Conservation (phyloP, 2,329 filamentous ascomycete species). For the Gremmenia infestans region DNA sequence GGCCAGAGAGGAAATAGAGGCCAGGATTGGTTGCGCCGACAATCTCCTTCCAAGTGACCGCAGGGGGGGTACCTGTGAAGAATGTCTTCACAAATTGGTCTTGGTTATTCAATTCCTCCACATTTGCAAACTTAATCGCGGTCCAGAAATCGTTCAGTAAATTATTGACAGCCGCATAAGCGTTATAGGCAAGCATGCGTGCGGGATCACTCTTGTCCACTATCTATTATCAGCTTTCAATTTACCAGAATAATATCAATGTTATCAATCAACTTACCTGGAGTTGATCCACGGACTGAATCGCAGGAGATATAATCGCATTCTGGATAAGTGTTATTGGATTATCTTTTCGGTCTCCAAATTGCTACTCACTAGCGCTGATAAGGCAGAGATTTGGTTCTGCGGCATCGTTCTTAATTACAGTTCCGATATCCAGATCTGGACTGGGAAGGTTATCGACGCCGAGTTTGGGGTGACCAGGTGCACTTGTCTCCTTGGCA, state of each 20-base stretch:
- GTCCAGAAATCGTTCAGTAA: neutral
- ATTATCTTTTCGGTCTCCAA: neutral
- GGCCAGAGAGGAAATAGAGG: neutral
- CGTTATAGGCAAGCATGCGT: neutral
- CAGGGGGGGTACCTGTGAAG: neutral
- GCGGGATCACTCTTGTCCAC: neutral
- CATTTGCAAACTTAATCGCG: neutral
- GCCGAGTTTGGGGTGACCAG: neutral
- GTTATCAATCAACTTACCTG: neutral
- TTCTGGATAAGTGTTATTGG: neutral
- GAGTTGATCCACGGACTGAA: neutral
- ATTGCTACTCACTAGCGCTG: neutral
- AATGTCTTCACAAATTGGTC: neutral
- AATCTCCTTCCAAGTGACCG: neutral
- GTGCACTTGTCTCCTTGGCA: neutral
- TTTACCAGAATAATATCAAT: neutral
- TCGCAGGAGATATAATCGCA: neutral
- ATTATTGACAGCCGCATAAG: neutral
- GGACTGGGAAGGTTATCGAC: neutral
- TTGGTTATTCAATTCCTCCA: neutral
- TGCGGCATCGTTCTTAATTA: neutral
- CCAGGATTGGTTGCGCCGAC: neutral
- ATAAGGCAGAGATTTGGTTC: neutral
- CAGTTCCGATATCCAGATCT: neutral
- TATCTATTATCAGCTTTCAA: neutral